Evolutionary conservation across 495 filamentous ascomycete genomes (phyloP).

Genomic region (Penicillium lividum): DNA sequence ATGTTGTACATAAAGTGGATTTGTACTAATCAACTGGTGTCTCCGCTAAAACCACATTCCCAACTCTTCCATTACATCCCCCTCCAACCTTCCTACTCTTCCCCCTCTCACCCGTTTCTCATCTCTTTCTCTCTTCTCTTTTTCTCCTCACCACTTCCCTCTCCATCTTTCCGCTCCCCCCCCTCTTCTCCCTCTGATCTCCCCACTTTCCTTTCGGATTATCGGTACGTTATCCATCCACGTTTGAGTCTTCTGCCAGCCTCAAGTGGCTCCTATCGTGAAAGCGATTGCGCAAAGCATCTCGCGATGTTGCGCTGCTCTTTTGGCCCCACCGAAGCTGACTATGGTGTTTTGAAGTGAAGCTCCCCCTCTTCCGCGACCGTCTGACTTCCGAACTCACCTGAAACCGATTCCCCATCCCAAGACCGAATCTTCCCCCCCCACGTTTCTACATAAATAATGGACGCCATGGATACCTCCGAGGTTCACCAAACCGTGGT

Average conservation of each 20-base stretch:
- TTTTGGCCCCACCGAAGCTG: slow-evolving; percentile 8
- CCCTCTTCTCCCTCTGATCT: slow-evolving; percentile 25
- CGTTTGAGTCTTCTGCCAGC: background rate
- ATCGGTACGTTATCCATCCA: slow-evolving; percentile 22
- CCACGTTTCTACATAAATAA: background rate
- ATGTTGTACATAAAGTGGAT: background rate
- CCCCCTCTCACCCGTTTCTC: slow-evolving; percentile 21
- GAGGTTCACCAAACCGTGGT: slow-evolving; percentile 47
- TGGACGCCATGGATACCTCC: slow-evolving; percentile 47
- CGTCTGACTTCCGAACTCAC: slow-evolving; percentile 18
- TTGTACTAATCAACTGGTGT: slow-evolving; percentile 16
- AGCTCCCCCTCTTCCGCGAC: slow-evolving; percentile 25
- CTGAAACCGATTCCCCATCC: slow-evolving; percentile 11
- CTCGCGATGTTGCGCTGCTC: slow-evolving; percentile 7
- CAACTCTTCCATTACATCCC: slow-evolving; percentile 29
- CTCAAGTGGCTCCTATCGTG: background rate
- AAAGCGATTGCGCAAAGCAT: slow-evolving; percentile 1
- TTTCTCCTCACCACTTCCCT: slow-evolving; percentile 22
- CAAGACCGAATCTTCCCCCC: slow-evolving; percentile 6
- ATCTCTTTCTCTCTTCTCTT: slow-evolving; percentile 23
- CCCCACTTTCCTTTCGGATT: slow-evolving; percentile 31
- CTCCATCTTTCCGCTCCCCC: slow-evolving; percentile 15
- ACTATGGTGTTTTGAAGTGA: slow-evolving; percentile 13
- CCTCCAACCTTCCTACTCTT: slow-evolving; percentile 27
- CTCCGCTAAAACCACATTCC: slow-evolving; percentile 24